Percentiles rank a stretch among this genome's conserved stretches.
These are phyloP conservation scores for Fagus crenata DNA, from an alignment of 306 rosid genomes.

Conservation along the genomic window DNA sequence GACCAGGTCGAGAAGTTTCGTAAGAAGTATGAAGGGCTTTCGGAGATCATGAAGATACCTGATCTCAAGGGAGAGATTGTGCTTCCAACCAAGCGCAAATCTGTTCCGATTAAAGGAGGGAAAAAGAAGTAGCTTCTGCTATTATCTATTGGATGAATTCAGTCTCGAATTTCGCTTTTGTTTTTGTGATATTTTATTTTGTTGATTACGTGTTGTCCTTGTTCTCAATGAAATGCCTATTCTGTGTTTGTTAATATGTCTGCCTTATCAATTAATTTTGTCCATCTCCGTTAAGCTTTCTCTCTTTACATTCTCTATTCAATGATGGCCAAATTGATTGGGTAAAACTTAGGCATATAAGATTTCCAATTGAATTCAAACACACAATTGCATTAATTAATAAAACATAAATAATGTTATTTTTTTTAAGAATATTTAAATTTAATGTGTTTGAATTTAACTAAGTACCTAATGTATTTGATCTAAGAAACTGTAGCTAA, in stretches of 20 bases:
- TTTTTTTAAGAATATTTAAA: too few relatives aligned
- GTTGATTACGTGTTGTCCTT: background rate
- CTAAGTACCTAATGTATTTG: too few relatives aligned
- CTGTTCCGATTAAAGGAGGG: constrained; percentile 53
- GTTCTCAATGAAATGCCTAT: constrained; percentile 6
- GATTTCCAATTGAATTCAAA: too few relatives aligned
- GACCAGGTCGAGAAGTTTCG: constrained; percentile 95
- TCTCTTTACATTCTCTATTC: too few relatives aligned
- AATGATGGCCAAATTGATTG: too few relatives aligned
- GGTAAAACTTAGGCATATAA: too few relatives aligned
- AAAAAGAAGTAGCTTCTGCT: constrained; percentile 60
- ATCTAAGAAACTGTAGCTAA: too few relatives aligned
- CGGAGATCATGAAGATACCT: constrained; percentile 74
- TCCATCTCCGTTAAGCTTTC: too few relatives aligned
- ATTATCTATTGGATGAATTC: too few relatives aligned
- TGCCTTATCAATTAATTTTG: background rate
- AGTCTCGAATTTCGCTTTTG: background rate
- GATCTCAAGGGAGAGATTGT: constrained; percentile 80
- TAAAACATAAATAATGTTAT: too few relatives aligned
- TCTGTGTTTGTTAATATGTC: constrained; percentile 21
- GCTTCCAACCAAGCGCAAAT: constrained; percentile 64
- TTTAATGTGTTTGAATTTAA: too few relatives aligned
- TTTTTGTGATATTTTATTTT: constrained; percentile 7
- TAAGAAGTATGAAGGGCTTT: constrained; percentile 69
- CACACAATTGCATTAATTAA: too few relatives aligned